Evolutionary conservation across 1,284 basidiomycete species (phyloP).

Genomic region (Marasmius oreades): DNA sequence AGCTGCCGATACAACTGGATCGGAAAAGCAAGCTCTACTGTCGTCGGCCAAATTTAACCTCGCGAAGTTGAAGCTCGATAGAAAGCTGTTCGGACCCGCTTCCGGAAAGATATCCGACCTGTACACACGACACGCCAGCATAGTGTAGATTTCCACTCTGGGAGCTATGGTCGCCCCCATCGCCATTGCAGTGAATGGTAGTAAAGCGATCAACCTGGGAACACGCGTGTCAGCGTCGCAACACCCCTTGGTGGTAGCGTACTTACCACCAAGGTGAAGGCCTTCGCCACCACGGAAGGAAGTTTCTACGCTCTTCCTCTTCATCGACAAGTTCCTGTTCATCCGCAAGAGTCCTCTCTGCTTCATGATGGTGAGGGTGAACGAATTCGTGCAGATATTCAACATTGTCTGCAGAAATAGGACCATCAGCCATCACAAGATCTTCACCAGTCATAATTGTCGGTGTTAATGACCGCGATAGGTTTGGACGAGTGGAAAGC

Average conservation of each 20-base stretch:
- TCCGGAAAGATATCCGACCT: slow-evolving; percentile 45
- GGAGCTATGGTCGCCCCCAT: slow-evolving; percentile 57
- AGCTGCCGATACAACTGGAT: slow-evolving; percentile 69
- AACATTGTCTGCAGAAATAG: slow-evolving; percentile 41
- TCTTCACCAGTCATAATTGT: slow-evolving; percentile 32
- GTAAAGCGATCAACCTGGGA: slow-evolving; percentile 57
- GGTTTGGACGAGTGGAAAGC: slow-evolving; percentile 10
- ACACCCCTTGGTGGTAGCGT: not conserved
- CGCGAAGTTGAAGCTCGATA: slow-evolving; percentile 8
- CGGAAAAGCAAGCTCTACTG: slow-evolving; percentile 52
- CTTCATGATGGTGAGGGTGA: slow-evolving; percentile 34
- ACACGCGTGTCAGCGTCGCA: not conserved
- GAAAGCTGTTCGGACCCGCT: slow-evolving; percentile 14
- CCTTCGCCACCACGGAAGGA: slow-evolving; percentile 63
- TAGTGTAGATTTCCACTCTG: slow-evolving; percentile 60
- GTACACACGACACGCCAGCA: slow-evolving; percentile 50
- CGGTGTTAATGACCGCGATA: slow-evolving; percentile 12
- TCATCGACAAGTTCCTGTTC: slow-evolving; percentile 22
- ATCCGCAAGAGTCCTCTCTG: slow-evolving; percentile 33
- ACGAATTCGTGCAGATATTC: slow-evolving; percentile 48
- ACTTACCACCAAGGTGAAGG: slow-evolving; percentile 69
- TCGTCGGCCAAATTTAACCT: not conserved
- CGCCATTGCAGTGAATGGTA: slow-evolving; percentile 53
- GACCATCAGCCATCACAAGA: slow-evolving; percentile 40
- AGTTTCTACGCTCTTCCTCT: slow-evolving; percentile 25